Evolutionary conservation across 257 asterid species (phyloP).

Genomic region (Fraxinus quadrangulata): DNA sequence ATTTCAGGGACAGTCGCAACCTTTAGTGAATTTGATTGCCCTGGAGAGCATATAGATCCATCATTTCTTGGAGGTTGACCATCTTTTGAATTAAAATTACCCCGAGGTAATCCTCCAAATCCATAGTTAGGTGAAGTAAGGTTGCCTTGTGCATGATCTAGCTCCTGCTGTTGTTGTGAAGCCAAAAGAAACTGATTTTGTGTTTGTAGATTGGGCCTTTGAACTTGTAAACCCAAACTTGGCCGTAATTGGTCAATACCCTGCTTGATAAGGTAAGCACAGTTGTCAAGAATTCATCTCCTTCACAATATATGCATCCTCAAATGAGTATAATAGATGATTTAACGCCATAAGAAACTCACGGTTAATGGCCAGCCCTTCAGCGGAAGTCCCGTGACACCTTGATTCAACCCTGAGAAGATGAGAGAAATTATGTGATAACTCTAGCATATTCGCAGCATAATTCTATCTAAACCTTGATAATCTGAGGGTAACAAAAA

Average conservation of each 20-base stretch:
- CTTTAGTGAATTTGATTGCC: conserved; percentile 93
- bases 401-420: conserved; percentile 80
- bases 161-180: conserved; percentile 92
- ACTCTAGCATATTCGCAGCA: neutral
- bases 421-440: conserved; percentile 22
- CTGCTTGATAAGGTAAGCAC: conserved; percentile 43
- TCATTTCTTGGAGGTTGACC: conserved; percentile 93
- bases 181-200: conserved; percentile 87
- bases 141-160: conserved; percentile 92
- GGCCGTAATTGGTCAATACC: conserved; percentile 96
- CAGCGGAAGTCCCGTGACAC: conserved; percentile 86
- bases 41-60: conserved; percentile 94
- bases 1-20: conserved; percentile 35
- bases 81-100: conserved; percentile 77
- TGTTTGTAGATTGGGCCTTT: conserved; percentile 74
- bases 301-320: neutral
- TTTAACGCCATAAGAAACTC: conserved; percentile 44
- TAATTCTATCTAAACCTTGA: neutral
- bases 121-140: conserved; percentile 77
- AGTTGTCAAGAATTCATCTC: conserved; percentile 20
- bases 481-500: neutral
- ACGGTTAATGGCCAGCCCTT: conserved; percentile 99
- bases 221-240: conserved; percentile 86
- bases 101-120: conserved; percentile 88
- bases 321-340: conserved; percentile 11